Conservation (phyloP, 2,329 filamentous ascomycete species). For the Aureobasidium vineae region DNA sequence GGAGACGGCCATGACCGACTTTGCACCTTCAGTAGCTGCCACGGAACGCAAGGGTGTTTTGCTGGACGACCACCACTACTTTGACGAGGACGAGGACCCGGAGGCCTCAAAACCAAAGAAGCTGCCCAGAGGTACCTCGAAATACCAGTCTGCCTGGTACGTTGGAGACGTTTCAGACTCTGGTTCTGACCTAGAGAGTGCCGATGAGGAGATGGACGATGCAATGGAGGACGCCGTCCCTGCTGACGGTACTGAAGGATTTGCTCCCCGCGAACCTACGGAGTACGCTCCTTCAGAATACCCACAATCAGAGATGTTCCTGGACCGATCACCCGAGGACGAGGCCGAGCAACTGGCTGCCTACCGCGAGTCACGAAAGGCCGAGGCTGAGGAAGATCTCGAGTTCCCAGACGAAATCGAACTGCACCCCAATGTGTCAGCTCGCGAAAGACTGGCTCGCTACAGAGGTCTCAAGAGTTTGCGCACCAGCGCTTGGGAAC, state of each 20-base stretch:
- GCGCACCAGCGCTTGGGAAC: conserved; percentile 83
- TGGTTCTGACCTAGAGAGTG: conserved; percentile 76
- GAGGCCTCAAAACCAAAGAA: conserved; percentile 64
- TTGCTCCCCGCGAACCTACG: conserved; percentile 53
- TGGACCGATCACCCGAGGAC: conserved; percentile 75
- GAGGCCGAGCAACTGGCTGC: conserved; percentile 78
- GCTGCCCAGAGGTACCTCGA: conserved; percentile 85
- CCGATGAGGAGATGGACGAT: conserved; percentile 57
- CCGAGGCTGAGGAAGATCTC: conserved; percentile 82
- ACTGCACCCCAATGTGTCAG: conserved; percentile 80
- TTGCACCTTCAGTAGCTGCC: conserved; percentile 48
- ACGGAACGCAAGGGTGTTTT: conserved; percentile 74
- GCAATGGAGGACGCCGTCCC: conserved; percentile 57
- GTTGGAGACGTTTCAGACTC: conserved; percentile 77
- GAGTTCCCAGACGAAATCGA: conserved; percentile 99
- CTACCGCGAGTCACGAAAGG: conserved; percentile 73
- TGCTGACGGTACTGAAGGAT: conserved; percentile 77
- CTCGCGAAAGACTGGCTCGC: conserved; percentile 76
- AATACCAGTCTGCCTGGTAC: conserved; percentile 94
- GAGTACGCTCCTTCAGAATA: conserved; percentile 78
- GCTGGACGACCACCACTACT: conserved; percentile 96
- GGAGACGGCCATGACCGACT: conserved; percentile 69
- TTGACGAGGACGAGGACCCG: conserved; percentile 71
- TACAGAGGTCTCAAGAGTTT: conserved; percentile 93
- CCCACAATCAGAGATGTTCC: conserved; percentile 88